Evolutionary conservation across 768 basidiomycete species (phyloP).

Genomic region (Podaxis sp.): DNA sequence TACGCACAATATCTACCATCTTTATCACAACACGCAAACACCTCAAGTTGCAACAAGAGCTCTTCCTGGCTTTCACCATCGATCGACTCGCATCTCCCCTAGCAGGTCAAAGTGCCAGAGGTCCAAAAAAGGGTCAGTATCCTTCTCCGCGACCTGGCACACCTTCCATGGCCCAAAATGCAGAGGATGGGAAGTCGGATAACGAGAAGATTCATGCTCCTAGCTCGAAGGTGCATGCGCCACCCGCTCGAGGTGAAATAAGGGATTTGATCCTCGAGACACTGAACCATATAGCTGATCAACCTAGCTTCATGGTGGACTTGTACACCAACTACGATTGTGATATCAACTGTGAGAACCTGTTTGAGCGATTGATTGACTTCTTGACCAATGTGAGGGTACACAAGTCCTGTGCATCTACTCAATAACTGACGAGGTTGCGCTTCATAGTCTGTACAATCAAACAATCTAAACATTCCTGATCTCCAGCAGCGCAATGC

Average conservation of each 20-base stretch:
- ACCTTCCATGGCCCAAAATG: slow-evolving; percentile 40
- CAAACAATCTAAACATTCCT: slow-evolving; percentile 37
- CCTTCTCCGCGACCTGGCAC: slow-evolving; percentile 56
- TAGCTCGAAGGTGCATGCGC: slow-evolving; percentile 57
- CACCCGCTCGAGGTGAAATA: slow-evolving; percentile 84
- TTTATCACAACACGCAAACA: slow-evolving; percentile 84
- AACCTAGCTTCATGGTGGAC: slow-evolving; percentile 93
- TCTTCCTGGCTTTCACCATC: slow-evolving; percentile 92
- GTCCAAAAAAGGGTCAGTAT: slow-evolving; percentile 23
- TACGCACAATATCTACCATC: slow-evolving; percentile 86
- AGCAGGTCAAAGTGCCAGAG: slow-evolving; percentile 30
- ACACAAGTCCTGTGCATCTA: neutral
- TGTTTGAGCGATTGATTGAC: slow-evolving; percentile 86
- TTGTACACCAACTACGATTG: slow-evolving; percentile 97
- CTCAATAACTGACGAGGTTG: neutral
- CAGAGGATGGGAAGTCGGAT: slow-evolving; percentile 40
- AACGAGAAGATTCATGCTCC: slow-evolving; percentile 40
- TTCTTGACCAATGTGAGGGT: slow-evolving; percentile 82
- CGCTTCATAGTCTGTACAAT: slow-evolving; percentile 55
- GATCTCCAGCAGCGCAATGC: slow-evolving; percentile 70
- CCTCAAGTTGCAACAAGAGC: slow-evolving; percentile 92
- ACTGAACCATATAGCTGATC: slow-evolving; percentile 74
- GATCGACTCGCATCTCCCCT: slow-evolving; percentile 79
- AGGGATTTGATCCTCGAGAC: slow-evolving; percentile 90
- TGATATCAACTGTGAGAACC: slow-evolving; percentile 93